Base-by-base conservation (phyloP, 2,329 filamentous ascomycete species). In the Talaromyces sp. region DNA sequence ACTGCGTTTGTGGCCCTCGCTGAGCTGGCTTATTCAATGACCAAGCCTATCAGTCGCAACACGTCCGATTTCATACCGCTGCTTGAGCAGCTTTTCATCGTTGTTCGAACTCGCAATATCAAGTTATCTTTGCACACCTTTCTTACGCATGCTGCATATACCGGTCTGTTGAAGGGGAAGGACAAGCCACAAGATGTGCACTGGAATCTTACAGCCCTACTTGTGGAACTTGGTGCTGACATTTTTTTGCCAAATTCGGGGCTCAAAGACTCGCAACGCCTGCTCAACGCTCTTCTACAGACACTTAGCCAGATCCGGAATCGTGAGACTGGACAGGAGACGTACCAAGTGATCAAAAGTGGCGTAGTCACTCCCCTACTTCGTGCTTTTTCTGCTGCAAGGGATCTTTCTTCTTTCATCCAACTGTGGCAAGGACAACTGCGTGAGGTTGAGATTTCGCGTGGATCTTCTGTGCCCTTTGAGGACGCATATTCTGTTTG, bases 181-280 rank as follows among this genome's bases (percentile, higher is more conserved):
- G 68, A 74, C 53, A 65, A 65, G 0, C 58, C 70, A 17, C 65
- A 69, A 29, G 64, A 70, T 24, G 72, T 75, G 10, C 67, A 77
- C 43, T 80, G 77, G 77, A 68, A 66, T 51, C 65, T 79, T 27
- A 72, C 76, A 5, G 70, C 75, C n/a, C 67, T 77, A 41, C 66
- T 79, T 26, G 69, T 79, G 35, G 71, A 74, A 56, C 65, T 78
- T 11, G 76, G 75, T 2, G 72, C 73, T 26, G 75, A 78, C 62
- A 73, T 78, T 32, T 76, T 79, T 60, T 61, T 80, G 26, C 75
- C 76, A 4, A 79, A 77, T 56, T 77, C 76, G 9, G 76, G 76
- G 5, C 62, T 79, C 21, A 66, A 66, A 12, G 73, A 72, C 61
- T 73, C 75, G 2, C 62, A 64, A 14, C 70, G 67, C 38, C 66